These are phyloP conservation scores for Cryphonectria naterciae DNA, from an alignment of 2,329 filamentous ascomycete species.

Conservation along the genomic window DNA sequence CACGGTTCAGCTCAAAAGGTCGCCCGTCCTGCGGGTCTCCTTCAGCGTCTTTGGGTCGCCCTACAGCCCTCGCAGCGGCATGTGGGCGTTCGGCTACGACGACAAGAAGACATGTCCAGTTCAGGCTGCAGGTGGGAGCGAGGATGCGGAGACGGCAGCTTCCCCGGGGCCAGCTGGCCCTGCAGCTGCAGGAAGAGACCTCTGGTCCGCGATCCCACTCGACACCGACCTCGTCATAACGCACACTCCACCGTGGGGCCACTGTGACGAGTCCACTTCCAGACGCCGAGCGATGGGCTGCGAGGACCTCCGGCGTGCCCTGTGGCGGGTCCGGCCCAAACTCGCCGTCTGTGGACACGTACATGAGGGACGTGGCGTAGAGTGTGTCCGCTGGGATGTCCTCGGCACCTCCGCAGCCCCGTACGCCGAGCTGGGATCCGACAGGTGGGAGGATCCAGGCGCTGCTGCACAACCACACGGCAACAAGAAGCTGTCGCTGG, in stretches of 20 bases:
- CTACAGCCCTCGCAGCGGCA: constrained; percentile 58
- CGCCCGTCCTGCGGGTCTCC: constrained; percentile 58
- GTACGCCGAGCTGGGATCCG: constrained; percentile 49
- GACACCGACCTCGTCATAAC: constrained; percentile 70
- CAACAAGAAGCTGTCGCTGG: constrained; percentile 65
- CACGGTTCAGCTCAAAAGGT: constrained; percentile 57
- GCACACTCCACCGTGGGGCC: constrained; percentile 67
- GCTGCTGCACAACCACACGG: constrained; percentile 38
- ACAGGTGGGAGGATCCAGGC: constrained; percentile 64
- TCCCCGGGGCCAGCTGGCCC: not conserved
- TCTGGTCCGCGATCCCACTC: constrained; percentile 67
- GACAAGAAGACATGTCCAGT: constrained; percentile 31
- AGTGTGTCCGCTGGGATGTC: constrained; percentile 65
- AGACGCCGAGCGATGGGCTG: constrained; percentile 58
- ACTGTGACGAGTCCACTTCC: constrained; percentile 56
- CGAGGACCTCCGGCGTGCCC: constrained; percentile 56
- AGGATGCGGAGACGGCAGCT: constrained; percentile 8
- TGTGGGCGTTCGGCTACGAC: constrained; percentile 74
- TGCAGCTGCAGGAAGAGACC: constrained; percentile 23
- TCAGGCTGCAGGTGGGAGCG: constrained; percentile 4
- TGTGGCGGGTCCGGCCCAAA: constrained; percentile 65
- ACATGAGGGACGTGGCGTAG: constrained; percentile 68
- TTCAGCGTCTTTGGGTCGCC: constrained; percentile 76
- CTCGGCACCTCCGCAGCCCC: constrained; percentile 41
- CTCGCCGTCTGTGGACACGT: constrained; percentile 74